These are phyloP conservation scores for Zizania latifolia DNA, from an alignment of 176 grass and related monocot genomes.

Conservation along the genomic window DNA sequence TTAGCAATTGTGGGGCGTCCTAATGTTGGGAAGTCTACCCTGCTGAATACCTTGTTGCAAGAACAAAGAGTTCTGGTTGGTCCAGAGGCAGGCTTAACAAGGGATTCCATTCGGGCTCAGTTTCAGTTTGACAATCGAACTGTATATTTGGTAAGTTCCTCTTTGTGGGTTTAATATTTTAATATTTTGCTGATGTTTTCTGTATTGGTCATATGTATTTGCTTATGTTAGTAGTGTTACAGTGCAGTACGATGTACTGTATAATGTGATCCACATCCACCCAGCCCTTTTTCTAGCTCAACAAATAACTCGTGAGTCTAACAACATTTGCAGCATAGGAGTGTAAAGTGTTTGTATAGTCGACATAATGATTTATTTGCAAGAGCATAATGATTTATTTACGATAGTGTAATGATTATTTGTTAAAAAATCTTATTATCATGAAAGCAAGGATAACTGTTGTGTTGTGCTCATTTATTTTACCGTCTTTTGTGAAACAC, in stretches of 20 bases:
- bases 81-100: constrained; percentile 90
- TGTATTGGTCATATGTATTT: constrained; percentile 2
- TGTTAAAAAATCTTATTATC: not conserved
- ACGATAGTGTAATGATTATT: not conserved
- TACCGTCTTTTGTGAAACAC: not conserved
- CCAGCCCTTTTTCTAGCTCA: not conserved
- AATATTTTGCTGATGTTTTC: not conserved
- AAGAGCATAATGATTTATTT: not conserved
- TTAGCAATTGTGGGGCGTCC: constrained; percentile 92
- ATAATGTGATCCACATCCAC: not conserved
- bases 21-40: constrained; percentile 96
- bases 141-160: constrained; percentile 75
- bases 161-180: not conserved
- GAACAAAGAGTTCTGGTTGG: constrained; percentile 96
- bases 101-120: constrained; percentile 84
- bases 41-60: constrained; percentile 89
- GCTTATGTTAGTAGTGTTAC: not conserved
- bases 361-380: not conserved
- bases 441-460: not conserved
- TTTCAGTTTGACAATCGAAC: constrained; percentile 86
- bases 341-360: not conserved
- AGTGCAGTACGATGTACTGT: no score
- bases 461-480: not conserved
- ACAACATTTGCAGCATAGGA: not conserved
- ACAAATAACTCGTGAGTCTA: no score